A percentile compares a stretch with the other conserved stretches of the same genome.
Evolutionary conservation across 768 basidiomycete genomes (phyloP).

Genomic region (Amanita jacksonii): DNA sequence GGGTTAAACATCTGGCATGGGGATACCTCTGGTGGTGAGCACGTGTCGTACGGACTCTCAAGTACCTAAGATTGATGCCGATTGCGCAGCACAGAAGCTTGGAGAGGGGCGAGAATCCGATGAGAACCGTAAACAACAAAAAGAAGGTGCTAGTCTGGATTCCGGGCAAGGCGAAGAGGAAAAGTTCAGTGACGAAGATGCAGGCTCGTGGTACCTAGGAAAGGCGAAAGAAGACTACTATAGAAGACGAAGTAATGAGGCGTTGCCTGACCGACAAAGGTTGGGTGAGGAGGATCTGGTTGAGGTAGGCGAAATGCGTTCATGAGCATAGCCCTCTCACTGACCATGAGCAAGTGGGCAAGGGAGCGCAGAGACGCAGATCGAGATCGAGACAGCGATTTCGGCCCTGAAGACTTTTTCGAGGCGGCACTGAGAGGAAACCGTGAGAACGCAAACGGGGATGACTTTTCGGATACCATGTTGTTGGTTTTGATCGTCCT

Average conservation of each 20-base stretch:
- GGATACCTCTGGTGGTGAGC: conserved; percentile 40
- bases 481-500: conserved; percentile 66
- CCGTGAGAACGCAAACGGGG: conserved; percentile 51
- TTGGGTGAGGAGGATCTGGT: conserved; percentile 64
- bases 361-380: conserved; percentile 64
- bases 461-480: conserved; percentile 77
- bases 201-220: conserved; percentile 73
- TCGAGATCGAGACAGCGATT: conserved; percentile 63
- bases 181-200: conserved; percentile 30
- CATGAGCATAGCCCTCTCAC: not conserved
- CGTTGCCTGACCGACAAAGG: conserved; percentile 18
- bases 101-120: conserved; percentile 32
- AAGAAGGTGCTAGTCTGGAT: conserved; percentile 17
- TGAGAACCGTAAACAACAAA: conserved; percentile 20
- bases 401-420: conserved; percentile 77
- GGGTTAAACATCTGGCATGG: conserved; percentile 59
- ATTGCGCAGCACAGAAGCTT: conserved; percentile 13
- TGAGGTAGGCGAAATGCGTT: conserved; percentile 34
- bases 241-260: conserved; percentile 37
- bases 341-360: conserved; percentile 50
- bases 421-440: conserved; percentile 54
- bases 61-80: conserved; percentile 5
- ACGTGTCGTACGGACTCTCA: not conserved
- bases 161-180: conserved; percentile 24
- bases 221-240: conserved; percentile 76